Evolutionary conservation across 345 rosid species (phyloP).

Genomic region (Salix koriyanagi): DNA sequence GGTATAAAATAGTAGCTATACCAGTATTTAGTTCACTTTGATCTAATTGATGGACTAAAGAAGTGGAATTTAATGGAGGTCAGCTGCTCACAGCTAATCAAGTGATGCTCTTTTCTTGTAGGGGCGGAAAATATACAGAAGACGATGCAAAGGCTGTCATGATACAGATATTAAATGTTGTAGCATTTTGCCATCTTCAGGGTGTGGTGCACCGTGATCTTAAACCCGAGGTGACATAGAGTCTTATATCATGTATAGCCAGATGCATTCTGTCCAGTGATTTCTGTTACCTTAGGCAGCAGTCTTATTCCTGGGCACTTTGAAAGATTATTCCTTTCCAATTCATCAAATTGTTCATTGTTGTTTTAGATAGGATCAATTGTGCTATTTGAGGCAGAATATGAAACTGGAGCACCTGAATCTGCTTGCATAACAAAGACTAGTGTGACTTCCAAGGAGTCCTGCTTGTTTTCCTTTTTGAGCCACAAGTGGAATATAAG

Average conservation of each 20-base stretch:
- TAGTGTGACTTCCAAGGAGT: neutral
- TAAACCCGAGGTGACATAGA: slow-evolving; percentile 78
- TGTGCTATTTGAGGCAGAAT: neutral
- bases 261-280: neutral
- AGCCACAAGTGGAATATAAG: neutral
- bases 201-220: slow-evolving; percentile 98
- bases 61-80: neutral
- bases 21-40: neutral
- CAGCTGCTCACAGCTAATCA: neutral
- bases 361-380: neutral
- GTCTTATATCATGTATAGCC: neutral
- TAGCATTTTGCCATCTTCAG: slow-evolving; percentile 88
- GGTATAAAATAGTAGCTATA: slow-evolving; percentile 36
- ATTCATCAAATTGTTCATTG: neutral
- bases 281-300: neutral
- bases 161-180: slow-evolving; percentile 76
- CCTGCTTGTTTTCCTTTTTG: neutral
- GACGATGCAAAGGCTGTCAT: slow-evolving; percentile 81
- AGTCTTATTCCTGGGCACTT: neutral
- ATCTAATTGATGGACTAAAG: neutral
- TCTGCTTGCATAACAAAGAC: neutral
- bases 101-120: slow-evolving; percentile 18
- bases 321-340: neutral
- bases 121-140: slow-evolving; percentile 91
- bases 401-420: neutral